Percentiles rank a stretch among this genome's conserved stretches.
These are phyloP conservation scores for Ganoderma meredithae DNA, from an alignment of 1,284 basidiomycete species.

Conservation along the genomic window DNA sequence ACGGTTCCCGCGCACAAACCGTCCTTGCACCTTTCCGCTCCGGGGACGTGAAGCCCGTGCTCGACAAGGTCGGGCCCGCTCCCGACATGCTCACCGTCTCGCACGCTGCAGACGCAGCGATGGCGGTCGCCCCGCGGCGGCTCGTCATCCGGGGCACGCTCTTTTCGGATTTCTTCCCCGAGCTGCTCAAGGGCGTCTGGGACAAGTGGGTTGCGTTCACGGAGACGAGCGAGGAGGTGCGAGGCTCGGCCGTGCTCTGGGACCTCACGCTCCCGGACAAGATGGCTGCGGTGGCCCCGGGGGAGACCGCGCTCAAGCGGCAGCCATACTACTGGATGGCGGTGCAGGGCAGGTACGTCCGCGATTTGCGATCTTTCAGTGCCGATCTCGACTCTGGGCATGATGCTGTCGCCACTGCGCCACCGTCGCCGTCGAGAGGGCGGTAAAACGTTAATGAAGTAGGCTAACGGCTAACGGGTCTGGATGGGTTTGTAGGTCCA, in stretches of 20 bases:
- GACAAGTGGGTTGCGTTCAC: conserved; percentile 36
- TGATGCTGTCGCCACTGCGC: not conserved
- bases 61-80: conserved; percentile 25
- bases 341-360: conserved; percentile 31
- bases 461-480: not conserved
- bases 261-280: conserved; percentile 32
- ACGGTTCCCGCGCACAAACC: conserved; percentile 37
- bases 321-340: conserved; percentile 37
- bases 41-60: conserved; percentile 28
- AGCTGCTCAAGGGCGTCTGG: conserved; percentile 33
- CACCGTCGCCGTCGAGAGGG: not conserved
- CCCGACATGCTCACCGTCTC: conserved; percentile 32
- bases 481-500: conserved; percentile 16
- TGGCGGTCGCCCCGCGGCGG: conserved; percentile 29
- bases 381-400: not conserved
- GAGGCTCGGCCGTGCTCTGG: conserved; percentile 33
- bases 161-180: conserved; percentile 31
- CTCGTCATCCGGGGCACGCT: conserved; percentile 36
- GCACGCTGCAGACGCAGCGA: conserved; percentile 34
- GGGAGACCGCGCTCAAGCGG: conserved; percentile 33
- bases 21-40: conserved; percentile 38
- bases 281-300: conserved; percentile 24
- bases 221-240: conserved; percentile 33
- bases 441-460: not conserved
- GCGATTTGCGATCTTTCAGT: not conserved